Evolutionary conservation across 176 grass and related monocot genomes (phyloP).

Genomic region (Microstegium vimineum): DNA sequence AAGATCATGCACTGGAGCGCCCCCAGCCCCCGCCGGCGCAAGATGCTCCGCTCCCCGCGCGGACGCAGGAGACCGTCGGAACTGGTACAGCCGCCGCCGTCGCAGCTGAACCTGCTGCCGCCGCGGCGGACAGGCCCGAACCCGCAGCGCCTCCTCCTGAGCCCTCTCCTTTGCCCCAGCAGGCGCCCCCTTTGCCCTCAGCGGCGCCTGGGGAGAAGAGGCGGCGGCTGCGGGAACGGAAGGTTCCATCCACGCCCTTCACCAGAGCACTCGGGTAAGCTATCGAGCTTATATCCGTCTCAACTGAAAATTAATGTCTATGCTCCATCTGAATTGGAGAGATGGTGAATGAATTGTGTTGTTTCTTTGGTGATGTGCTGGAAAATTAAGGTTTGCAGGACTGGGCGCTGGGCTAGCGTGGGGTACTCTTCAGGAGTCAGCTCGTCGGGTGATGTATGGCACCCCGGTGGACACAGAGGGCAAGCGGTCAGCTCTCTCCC

Average conservation of each 20-base stretch:
- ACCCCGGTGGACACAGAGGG: slow-evolving; percentile 43
- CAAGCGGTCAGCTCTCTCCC: slow-evolving; percentile 63
- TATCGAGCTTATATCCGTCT: not conserved
- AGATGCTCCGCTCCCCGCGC: not conserved
- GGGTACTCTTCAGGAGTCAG: slow-evolving; percentile 80
- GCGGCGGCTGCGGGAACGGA: slow-evolving; percentile 67
- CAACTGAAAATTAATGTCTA: not conserved
- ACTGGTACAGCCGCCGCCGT: not conserved
- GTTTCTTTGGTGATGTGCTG: slow-evolving; percentile 1
- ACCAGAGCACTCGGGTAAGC: slow-evolving; percentile 88
- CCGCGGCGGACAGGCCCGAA: not conserved
- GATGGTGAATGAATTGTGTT: slow-evolving; percentile 13
- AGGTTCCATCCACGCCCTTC: slow-evolving; percentile 79
- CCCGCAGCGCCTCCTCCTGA: not conserved
- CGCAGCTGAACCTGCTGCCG: not conserved
- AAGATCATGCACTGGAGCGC: slow-evolving; percentile 23
- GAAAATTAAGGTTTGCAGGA: slow-evolving; percentile 70
- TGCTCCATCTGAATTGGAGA: not conserved
- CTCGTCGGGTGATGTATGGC: slow-evolving; percentile 67
- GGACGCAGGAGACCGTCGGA: slow-evolving; percentile 4
- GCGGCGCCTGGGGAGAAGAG: slow-evolving; percentile 43
- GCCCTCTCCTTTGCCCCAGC: not conserved
- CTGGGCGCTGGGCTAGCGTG: slow-evolving; percentile 77
- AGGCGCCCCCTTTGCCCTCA: not conserved
- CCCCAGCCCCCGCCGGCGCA: not conserved